Base-by-base conservation (phyloP, 2,329 filamentous ascomycete genomes). In the Botrytis sinoallii region DNA sequence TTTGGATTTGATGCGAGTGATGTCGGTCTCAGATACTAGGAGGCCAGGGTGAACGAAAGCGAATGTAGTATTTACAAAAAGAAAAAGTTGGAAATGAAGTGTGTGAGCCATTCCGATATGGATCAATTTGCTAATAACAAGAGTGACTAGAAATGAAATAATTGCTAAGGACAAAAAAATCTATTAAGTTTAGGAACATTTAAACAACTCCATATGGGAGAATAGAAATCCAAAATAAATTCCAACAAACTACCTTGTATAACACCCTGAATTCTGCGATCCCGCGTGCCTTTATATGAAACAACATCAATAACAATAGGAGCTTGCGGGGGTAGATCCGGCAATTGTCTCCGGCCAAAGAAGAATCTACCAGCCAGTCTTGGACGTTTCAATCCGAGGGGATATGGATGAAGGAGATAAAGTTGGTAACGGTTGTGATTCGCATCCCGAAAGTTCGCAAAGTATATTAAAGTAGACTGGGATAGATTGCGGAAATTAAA, bases 1-100 rank as follows among this genome's bases (percentile, higher is more conserved):
- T 25, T 71, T 71, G 22, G 59, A 44, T 42, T 71, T 66, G 42
- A 71, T 71, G 16, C 61, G 61, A 2, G 38, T 64, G 25, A 64
- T 64, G 16, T 64, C 61, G 25, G 61, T 64, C 40, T 64, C 25
- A n/a, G 61, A 64, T 1, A 64, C 61, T 16, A 64, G 61, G 16
- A 64, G 61, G 3, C 61, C 61, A 8, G 61, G 61, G 44, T 64
- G 61, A 12, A 64, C 38, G 40, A 64, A 64, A 64, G 61, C 61
- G 16, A 42, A 64, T 42, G 61, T 64, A n/a, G 40, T 29, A 29
- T 64, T 44, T 29, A 64, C 25, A 4, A 64, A 44, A 20, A 64
- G 61, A 29, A 64, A 64, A 64, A 44, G 25, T 20, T 64, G 38
- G 38, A 64, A 44, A 44, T 44, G 38, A 38, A 42, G 25, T 18